phyloP scores from a whole-genome alignment of 2,329 filamentous ascomycete genomes.

The Beauveria bassiana region DNA sequence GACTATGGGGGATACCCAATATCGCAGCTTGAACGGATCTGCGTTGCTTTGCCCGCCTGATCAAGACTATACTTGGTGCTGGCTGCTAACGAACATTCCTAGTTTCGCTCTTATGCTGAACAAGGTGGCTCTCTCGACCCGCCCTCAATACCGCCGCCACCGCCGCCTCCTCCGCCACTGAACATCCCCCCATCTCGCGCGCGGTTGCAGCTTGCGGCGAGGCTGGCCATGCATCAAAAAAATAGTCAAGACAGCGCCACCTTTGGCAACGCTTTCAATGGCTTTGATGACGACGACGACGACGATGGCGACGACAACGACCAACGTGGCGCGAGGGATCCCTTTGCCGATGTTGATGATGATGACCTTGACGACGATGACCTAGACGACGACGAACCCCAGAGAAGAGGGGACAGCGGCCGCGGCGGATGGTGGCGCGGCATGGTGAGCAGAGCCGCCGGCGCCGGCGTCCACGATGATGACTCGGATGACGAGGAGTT shows the following conservation, averaged over 20 bases:
- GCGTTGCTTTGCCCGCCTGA: background rate
- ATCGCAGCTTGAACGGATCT: constrained; percentile 15
- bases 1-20: constrained; percentile 2
- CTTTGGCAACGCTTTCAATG: constrained; percentile 31
- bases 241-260: constrained; percentile 43
- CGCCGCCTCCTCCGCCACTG: constrained; percentile 67
- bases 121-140: constrained; percentile 41
- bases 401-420: constrained; percentile 14
- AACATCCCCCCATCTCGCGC: constrained; percentile 83
- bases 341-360: constrained; percentile 49
- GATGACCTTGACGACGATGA: constrained; percentile 29
- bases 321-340: constrained; percentile 19
- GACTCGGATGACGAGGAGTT: constrained; percentile 55
- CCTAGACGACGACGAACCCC: constrained; percentile 23
- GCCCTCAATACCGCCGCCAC: constrained; percentile 51
- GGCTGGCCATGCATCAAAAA: constrained; percentile 69
- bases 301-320: constrained; percentile 28
- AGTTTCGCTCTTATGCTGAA: constrained; percentile 56
- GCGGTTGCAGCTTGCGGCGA: constrained; percentile 80
- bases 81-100: constrained; percentile 1
- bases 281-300: constrained; percentile 50
- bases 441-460: constrained; percentile 30
- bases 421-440: constrained; percentile 44
- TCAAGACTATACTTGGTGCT: background rate
- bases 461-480: constrained; percentile 25